A percentile compares a stretch with the other conserved stretches of the same genome.
Evolutionary conservation across 768 basidiomycete species (phyloP).

Genomic region (Fomitopsis serialis): DNA sequence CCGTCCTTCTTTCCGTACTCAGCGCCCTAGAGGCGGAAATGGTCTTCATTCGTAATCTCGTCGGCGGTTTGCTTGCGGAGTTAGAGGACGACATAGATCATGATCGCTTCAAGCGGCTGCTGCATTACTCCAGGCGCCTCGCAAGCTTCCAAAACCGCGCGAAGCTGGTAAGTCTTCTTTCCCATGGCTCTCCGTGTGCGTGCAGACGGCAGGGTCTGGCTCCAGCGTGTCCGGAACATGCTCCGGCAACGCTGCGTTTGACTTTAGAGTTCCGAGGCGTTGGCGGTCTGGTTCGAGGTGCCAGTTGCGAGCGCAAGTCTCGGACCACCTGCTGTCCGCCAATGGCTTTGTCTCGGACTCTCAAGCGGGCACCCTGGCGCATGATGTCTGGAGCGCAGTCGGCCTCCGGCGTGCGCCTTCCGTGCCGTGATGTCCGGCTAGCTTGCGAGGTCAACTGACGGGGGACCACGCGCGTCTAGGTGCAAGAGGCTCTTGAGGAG

Average conservation of each 20-base stretch:
- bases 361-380: neutral
- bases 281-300: too few relatives aligned
- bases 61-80: conserved; percentile 86
- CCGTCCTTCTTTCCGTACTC: conserved; percentile 84
- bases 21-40: conserved; percentile 95
- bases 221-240: neutral
- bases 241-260: too few relatives aligned
- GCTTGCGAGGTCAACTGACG: neutral
- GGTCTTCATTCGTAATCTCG: conserved; percentile 87
- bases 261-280: too few relatives aligned
- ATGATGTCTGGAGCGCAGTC: neutral
- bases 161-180: conserved; percentile 47
- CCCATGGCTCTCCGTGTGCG: neutral
- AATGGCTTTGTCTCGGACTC: neutral
- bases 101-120: conserved; percentile 85
- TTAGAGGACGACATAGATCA: conserved; percentile 94
- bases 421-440: neutral
- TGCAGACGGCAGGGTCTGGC: neutral
- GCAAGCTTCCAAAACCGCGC: conserved; percentile 90
- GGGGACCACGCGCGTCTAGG: conserved; percentile 36
- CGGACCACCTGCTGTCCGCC: neutral
- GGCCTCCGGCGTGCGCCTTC: neutral
- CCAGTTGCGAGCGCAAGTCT: too few relatives aligned
- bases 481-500: conserved; percentile 88
- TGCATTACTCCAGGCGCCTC: conserved; percentile 88